Base-by-base conservation (phyloP, 2,329 filamentous ascomycete species). In the Zymoseptoria pseudotritici region DNA sequence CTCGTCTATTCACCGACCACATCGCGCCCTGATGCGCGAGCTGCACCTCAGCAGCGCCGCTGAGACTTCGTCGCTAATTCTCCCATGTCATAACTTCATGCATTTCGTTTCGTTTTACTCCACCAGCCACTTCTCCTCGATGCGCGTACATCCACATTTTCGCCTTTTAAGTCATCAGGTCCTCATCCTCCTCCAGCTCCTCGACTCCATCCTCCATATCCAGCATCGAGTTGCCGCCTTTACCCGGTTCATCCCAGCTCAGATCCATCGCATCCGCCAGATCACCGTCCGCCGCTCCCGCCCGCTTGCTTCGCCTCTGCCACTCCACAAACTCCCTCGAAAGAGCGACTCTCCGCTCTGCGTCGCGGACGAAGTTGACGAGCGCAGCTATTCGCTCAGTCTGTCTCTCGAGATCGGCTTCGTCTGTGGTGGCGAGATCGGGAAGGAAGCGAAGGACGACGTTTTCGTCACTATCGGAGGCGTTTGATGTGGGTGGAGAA, bases 241-340 rank as follows among this genome's bases (percentile, higher is more conserved):
- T 62, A 22, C 55, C 50, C 3, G 68, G 67, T 19, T 59, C 58
- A 19, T 73, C 71, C 63, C 66, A 73, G 1, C 64, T 67, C 17
- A 73, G 60, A 60, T 74, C 72, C 72, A 74, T 74, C 53, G 69
- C 69, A 52, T 74, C 73, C 19, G 71, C 72, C 31, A 69, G 64
- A 49, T 73, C 73, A 11, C 65, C 66, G 46, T 71, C 71, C 8
- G 68, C 67, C n/a, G 70, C 71, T 22, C 63, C 64, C 31, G 68
- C 66, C 56, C 76, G 74, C 71, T 76, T 76, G 66, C 75, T 79
- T 57, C 79, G 77, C 67, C 78, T 80, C 56, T 80, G 61, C 55
- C 77, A 76, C 51, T 84, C 81, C 31, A 85, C 74, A 65, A 83
- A 84, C 68, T 87, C 84, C 66, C 80, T 82, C 58, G 78, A 82